Evolutionary conservation across 495 filamentous ascomycete genomes (phyloP), one percentile per base, ranked within the genome.

Genomic region (Parathielavia appendiculata): DNA sequence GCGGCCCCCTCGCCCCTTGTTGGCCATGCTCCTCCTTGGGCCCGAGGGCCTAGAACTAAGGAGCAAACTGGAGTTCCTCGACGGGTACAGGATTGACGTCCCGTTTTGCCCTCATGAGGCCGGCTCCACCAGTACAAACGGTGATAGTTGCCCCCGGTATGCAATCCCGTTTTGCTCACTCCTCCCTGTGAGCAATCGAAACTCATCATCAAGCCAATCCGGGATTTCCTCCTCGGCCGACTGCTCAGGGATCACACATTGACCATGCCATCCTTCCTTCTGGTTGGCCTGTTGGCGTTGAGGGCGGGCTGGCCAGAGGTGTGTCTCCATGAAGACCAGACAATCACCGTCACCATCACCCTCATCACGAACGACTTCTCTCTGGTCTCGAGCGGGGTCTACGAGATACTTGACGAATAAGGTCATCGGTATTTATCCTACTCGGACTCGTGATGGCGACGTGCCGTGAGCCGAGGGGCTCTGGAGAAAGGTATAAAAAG

Each of bases 401-500:
- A 53, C 63, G 66, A 66, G 64, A 67, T 61, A 63, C 65, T 73
- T 69, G 69, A 73, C 70, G 73, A 75, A 73, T 77, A 66, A 74
- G 71, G 73, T 72, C 74, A 62, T 69, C 68, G 49, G 63, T 70
- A 75, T 74, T 76, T 80, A 77, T 76, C 74, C 75, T 69, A n/a
- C 66, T 72, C 66, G 63, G 61, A 59, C 66, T 70, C 68, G 65
- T 69, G 66, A 71, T 69, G 61, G 69, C 67, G 68, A 58, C 62
- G 58, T 59, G 51, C 57, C 26, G 50, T 58, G 48, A 59, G 59
- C 57, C 43, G 46, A 47, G 61, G 63, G 53, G 39, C 59, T 51
- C n/a, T 36, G 51, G 36, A 41, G 69, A 83, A 69, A 81, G 72
- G 70, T 88, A 88, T 88, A 88, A 84, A 88, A 80, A 71, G 79